A percentile compares a stretch with the other conserved stretches of the same genome.
phyloP scores from a whole-genome alignment of 2,329 filamentous ascomycete genomes.

The Epichloe gansuensis region DNA sequence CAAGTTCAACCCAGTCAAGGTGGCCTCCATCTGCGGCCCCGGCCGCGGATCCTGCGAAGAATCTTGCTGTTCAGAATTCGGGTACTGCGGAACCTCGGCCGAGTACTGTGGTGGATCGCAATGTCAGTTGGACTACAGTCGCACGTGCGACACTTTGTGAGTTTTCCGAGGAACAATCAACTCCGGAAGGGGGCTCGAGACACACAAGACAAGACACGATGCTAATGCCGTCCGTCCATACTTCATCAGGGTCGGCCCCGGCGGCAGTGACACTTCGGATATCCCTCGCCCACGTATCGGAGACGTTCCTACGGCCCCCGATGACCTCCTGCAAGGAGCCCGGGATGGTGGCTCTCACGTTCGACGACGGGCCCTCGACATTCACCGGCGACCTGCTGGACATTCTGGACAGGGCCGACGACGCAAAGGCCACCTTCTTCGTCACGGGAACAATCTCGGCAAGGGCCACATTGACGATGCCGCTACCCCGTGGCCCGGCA shows the following conservation, averaged over 20 bases:
- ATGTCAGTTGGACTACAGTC: slow-evolving; percentile 28
- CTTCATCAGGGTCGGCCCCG: slow-evolving; percentile 8
- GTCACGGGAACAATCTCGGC: slow-evolving; percentile 27
- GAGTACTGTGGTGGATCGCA: slow-evolving; percentile 25
- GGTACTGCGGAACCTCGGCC: slow-evolving; percentile 24
- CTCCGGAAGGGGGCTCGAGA: too few species aligned
- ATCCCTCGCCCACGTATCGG: slow-evolving; percentile 21
- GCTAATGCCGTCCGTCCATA: too few species aligned
- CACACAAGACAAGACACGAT: too few species aligned
- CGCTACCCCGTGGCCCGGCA: slow-evolving; percentile 19
- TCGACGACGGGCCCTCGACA: slow-evolving; percentile 33
- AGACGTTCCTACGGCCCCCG: slow-evolving; percentile 20
- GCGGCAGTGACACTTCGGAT: slow-evolving; percentile 19
- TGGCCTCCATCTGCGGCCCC: slow-evolving; percentile 17
- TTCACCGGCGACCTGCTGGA: slow-evolving; percentile 32
- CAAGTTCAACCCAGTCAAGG: neutral
- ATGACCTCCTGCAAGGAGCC: slow-evolving; percentile 24
- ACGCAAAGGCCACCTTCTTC: slow-evolving; percentile 29
- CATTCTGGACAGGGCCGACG: slow-evolving; percentile 17
- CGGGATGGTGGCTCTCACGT: slow-evolving; percentile 31
- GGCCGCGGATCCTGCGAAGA: slow-evolving; percentile 23
- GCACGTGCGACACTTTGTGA: slow-evolving; percentile 30
- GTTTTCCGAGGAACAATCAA: slow-evolving; percentile 7
- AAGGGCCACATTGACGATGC: slow-evolving; percentile 30
- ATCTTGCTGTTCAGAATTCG: slow-evolving; percentile 25